Percentiles rank a stretch among this genome's conserved stretches.
Evolutionary conservation across 441 rosid species (phyloP).

Genomic region (Breynia disticha): DNA sequence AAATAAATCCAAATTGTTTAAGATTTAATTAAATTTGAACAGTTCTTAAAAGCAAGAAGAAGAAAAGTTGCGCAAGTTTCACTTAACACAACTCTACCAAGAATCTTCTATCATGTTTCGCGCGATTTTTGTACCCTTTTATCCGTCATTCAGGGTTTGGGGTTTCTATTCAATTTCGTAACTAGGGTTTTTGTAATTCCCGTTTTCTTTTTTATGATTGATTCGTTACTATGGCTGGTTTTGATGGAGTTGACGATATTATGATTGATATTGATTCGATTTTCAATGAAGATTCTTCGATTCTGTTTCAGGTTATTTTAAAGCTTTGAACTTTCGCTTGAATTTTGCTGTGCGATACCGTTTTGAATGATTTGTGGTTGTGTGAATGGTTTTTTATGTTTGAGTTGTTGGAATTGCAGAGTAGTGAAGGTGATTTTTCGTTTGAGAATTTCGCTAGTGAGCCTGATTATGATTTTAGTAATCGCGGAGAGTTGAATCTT

Average conservation of each 20-base stretch:
- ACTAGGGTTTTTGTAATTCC: conserved; percentile 7
- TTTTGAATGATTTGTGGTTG: too few species aligned
- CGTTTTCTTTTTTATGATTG: too few species aligned
- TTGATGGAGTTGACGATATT: too few species aligned
- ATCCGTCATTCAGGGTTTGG: conserved; percentile 21
- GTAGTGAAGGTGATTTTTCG: conserved; percentile 27
- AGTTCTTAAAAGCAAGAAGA: not conserved
- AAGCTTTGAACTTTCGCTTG: too few species aligned
- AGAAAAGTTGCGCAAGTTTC: conserved; percentile 3
- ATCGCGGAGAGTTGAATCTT: conserved; percentile 22
- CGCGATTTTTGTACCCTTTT: too few species aligned
- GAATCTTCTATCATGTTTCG: conserved; percentile 30
- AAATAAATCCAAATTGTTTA: too few species aligned
- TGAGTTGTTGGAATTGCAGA: conserved; percentile 34
- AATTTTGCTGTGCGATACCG: too few species aligned
- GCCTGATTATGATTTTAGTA: conserved; percentile 23
- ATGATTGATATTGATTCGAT: conserved; percentile 38
- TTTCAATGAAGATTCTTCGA: conserved; percentile 26
- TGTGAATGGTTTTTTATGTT: not conserved
- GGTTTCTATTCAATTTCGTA: conserved; percentile 2
- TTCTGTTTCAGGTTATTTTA: conserved; percentile 41
- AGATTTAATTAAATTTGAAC: too few species aligned
- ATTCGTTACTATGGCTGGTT: too few species aligned
- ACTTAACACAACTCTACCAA: not conserved
- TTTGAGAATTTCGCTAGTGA: conserved; percentile 19